Percentiles rank a stretch among this genome's conserved stretches.
Conservation (phyloP, 495 filamentous ascomycete genomes). For the Xylaria castorea region DNA sequence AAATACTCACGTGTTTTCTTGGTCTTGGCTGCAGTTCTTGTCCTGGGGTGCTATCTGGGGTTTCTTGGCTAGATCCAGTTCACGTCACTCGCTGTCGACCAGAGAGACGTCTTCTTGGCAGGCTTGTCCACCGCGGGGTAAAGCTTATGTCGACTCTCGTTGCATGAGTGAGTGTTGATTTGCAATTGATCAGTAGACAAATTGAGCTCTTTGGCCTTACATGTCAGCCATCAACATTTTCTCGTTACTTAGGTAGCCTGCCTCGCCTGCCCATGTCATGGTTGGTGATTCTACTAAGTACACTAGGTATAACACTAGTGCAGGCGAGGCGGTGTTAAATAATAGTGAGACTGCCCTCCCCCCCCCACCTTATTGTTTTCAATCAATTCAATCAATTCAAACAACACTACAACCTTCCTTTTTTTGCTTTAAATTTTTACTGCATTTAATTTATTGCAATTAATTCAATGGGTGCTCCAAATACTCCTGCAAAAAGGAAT, state of each 20-base stretch:
- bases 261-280: neutral
- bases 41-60: neutral
- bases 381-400: too few relatives aligned
- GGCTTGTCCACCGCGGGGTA: neutral
- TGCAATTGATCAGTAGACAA: neutral
- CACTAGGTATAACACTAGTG: too few relatives aligned
- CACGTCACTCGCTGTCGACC: neutral
- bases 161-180: neutral
- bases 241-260: too few relatives aligned
- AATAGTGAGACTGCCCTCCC: too few relatives aligned
- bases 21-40: conserved; percentile 12
- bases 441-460: too few relatives aligned
- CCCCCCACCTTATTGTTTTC: too few relatives aligned
- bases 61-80: neutral
- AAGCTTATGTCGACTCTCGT: conserved; percentile 16
- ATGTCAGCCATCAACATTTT: neutral
- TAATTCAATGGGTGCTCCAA: too few relatives aligned
- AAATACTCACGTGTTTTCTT: neutral
- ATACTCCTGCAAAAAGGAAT: too few relatives aligned
- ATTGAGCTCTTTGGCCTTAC: neutral
- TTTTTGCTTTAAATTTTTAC: too few relatives aligned
- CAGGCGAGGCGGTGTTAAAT: too few relatives aligned
- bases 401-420: too few relatives aligned
- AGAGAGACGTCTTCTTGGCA: conserved; percentile 1
- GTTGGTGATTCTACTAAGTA: too few relatives aligned